Conservation (phyloP, 768 basidiomycete genomes). For the Suillus paluster region DNA sequence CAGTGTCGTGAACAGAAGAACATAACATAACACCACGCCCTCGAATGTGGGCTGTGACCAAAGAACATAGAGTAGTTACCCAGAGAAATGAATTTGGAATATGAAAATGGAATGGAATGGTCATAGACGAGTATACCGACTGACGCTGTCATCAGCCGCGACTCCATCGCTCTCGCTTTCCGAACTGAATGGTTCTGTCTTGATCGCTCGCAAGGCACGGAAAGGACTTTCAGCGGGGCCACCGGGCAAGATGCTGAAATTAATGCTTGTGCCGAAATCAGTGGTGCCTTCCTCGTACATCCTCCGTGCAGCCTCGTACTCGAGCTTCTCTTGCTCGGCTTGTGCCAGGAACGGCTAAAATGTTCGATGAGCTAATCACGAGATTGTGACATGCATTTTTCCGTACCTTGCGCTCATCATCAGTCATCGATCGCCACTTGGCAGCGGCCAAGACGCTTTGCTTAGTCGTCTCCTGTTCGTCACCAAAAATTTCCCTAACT, state of each 20-base stretch:
- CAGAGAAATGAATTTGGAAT: slow-evolving; percentile 17
- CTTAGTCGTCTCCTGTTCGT: slow-evolving; percentile 91
- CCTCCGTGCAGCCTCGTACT: slow-evolving; percentile 85
- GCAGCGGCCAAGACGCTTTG: slow-evolving; percentile 93
- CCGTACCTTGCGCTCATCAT: slow-evolving; percentile 88
- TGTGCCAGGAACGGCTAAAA: slow-evolving; percentile 87
- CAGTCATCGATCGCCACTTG: slow-evolving; percentile 92
- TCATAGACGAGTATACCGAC: slow-evolving; percentile 42
- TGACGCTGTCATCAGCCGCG: slow-evolving; percentile 51
- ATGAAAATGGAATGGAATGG: slow-evolving; percentile 13
- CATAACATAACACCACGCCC: slow-evolving; percentile 42
- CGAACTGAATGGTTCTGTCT: slow-evolving; percentile 63
- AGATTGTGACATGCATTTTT: slow-evolving; percentile 6
- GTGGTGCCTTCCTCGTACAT: slow-evolving; percentile 85
- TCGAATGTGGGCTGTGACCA: slow-evolving; percentile 35
- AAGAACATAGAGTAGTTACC: slow-evolving; percentile 27
- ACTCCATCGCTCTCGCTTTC: slow-evolving; percentile 75
- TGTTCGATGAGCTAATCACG: slow-evolving; percentile 20
- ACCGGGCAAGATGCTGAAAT: slow-evolving; percentile 79
- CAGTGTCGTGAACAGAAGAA: slow-evolving; percentile 30
- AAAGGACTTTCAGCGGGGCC: slow-evolving; percentile 57
- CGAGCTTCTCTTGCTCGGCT: slow-evolving; percentile 94
- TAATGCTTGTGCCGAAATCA: slow-evolving; percentile 73
- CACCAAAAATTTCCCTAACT: slow-evolving; percentile 83
- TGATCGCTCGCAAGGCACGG: slow-evolving; percentile 48